A percentile compares a stretch with the other conserved stretches of the same genome.
Evolutionary conservation across 345 rosid genomes (phyloP).

Genomic region (Lepidium didymum): DNA sequence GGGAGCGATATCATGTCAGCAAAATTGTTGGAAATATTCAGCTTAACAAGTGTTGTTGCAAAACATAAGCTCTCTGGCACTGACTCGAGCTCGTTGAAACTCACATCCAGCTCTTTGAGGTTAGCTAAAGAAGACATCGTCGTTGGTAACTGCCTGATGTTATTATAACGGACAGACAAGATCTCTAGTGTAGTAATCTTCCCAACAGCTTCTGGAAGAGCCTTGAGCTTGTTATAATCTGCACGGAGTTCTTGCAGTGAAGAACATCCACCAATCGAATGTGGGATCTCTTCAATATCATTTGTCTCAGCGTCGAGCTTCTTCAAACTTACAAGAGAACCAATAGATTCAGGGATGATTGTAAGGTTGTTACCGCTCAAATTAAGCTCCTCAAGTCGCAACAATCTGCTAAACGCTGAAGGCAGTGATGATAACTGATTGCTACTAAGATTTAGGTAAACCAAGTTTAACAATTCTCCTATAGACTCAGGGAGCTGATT

Average conservation of each 20-base stretch:
- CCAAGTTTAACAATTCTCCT: slow-evolving; percentile 69
- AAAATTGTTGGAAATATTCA: slow-evolving; percentile 89
- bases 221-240: slow-evolving; percentile 90
- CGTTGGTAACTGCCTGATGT: slow-evolving; percentile 82
- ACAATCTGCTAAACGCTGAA: slow-evolving; percentile 51
- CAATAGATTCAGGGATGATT: slow-evolving; percentile 62
- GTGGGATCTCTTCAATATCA: slow-evolving; percentile 82
- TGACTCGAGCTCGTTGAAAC: slow-evolving; percentile 94
- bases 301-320: slow-evolving; percentile 75
- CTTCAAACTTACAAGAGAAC: slow-evolving; percentile 65
- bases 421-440: slow-evolving; percentile 85
- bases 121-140: slow-evolving; percentile 79
- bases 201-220: slow-evolving; percentile 97
- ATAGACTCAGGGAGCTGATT: slow-evolving; percentile 64
- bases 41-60: slow-evolving; percentile 84
- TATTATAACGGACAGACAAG: slow-evolving; percentile 80
- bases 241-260: slow-evolving; percentile 65
- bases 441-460: slow-evolving; percentile 57
- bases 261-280: slow-evolving; percentile 68
- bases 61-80: slow-evolving; percentile 97
- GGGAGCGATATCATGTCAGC: slow-evolving; percentile 76
- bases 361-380: slow-evolving; percentile 61
- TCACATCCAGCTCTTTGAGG: slow-evolving; percentile 78
- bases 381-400: slow-evolving; percentile 75
- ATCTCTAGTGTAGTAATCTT: slow-evolving; percentile 72